Conservation (phyloP, 805 yeast genomes). For the Hanseniaspora lindneri region DNA sequence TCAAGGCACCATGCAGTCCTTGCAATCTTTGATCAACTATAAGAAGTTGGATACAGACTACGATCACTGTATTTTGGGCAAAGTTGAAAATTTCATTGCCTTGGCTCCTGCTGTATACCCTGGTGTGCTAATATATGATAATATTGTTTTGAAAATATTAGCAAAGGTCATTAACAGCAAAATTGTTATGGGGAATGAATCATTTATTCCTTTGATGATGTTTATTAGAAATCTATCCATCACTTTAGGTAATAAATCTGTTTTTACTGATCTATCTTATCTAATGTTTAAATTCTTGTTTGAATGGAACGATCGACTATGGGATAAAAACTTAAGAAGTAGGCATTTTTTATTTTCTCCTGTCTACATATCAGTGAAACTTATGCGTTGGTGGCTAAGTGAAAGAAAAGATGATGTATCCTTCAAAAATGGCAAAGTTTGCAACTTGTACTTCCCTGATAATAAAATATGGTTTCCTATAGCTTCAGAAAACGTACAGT, state of each 20-base stretch:
- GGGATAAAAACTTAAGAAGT: constrained; percentile 56
- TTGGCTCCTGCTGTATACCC: constrained; percentile 89
- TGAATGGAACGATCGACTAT: constrained; percentile 72
- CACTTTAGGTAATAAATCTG: constrained; percentile 37
- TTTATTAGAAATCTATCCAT: constrained; percentile 34
- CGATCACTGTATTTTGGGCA: constrained; percentile 33
- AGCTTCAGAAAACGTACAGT: constrained; percentile 16
- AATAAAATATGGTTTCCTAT: constrained; percentile 43
- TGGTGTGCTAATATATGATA: constrained; percentile 57
- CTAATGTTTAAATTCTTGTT: constrained; percentile 77
- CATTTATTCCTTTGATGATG: constrained; percentile 71
- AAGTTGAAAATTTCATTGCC: constrained; percentile 57
- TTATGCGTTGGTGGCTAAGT: constrained; percentile 91
- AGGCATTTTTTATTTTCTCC: constrained; percentile 80
- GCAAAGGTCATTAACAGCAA: constrained; percentile 39
- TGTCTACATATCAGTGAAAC: constrained; percentile 60
- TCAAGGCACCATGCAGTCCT: constrained; percentile 85
- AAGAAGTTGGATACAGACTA: constrained; percentile 20
- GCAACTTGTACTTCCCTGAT: constrained; percentile 39
- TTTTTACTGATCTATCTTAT: constrained; percentile 55
- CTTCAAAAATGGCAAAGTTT: constrained; percentile 28
- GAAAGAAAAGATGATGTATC: constrained; percentile 31
- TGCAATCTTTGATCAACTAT: constrained; percentile 50
- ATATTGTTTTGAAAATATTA: constrained; percentile 50
- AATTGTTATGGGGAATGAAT: constrained; percentile 57